phyloP scores from a whole-genome alignment of 441 rosid genomes.

The Erodium moschatum region DNA sequence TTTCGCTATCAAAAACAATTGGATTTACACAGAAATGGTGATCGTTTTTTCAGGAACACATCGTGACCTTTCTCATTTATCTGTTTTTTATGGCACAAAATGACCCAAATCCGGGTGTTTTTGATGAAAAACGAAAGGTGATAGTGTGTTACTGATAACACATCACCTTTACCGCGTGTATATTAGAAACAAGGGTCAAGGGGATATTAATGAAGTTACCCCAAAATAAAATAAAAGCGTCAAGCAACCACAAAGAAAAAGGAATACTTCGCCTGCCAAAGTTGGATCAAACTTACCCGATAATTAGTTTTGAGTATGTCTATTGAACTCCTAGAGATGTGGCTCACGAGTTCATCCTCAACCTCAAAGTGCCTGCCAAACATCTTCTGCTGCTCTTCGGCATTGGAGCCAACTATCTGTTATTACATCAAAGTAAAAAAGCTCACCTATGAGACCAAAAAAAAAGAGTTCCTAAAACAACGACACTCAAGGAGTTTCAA shows the following conservation, averaged over 20 bases:
- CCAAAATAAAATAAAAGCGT: too few relatives aligned
- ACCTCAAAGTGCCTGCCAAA: conserved; percentile 81
- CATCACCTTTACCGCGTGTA: too few relatives aligned
- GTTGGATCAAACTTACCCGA: conserved; percentile 45
- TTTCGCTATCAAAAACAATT: too few relatives aligned
- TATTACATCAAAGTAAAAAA: conserved; percentile 9
- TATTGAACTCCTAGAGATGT: conserved; percentile 68
- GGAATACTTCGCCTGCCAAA: not conserved
- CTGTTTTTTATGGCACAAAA: too few relatives aligned
- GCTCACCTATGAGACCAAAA: not conserved
- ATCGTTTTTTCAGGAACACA: not conserved
- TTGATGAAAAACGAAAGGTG: not conserved
- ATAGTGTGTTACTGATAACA: not conserved
- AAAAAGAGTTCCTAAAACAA: not conserved
- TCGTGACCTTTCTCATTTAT: not conserved
- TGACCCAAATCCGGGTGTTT: too few relatives aligned
- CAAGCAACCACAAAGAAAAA: too few relatives aligned
- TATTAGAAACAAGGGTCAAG: too few relatives aligned
- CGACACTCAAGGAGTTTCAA: not conserved
- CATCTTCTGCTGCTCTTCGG: conserved; percentile 92
- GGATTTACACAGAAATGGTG: too few relatives aligned
- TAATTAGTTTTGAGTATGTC: conserved; percentile 74
- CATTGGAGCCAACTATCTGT: conserved; percentile 63
- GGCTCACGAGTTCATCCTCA: conserved; percentile 87
- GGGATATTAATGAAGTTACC: too few relatives aligned